Evolutionary conservation across 208 protist species (phyloP).

Genomic region (Angomonas desouzai): DNA sequence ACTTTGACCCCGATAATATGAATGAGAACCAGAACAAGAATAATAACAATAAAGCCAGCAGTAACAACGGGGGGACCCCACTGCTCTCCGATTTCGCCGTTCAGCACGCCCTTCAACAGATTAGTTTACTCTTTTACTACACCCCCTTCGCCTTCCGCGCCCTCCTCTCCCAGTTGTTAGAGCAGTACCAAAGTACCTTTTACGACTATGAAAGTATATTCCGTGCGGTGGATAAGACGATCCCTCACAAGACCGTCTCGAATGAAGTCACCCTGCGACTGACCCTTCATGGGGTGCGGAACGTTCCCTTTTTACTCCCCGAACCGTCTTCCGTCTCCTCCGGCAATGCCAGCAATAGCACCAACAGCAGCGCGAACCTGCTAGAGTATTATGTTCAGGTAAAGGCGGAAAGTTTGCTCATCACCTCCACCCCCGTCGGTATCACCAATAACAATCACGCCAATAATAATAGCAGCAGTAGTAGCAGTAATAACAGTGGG

Average conservation of each 20-base stretch:
- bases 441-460: neutral
- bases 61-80: neutral
- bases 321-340: neutral
- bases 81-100: slow-evolving; percentile 4
- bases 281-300: slow-evolving; percentile 36
- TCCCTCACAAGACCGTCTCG: slow-evolving; percentile 21
- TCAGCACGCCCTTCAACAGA: neutral
- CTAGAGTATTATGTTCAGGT: neutral
- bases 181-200: slow-evolving; percentile 9
- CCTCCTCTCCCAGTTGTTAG: slow-evolving; percentile 5
- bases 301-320: slow-evolving; percentile 11
- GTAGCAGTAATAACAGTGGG: neutral
- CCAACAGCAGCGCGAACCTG: neutral
- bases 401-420: neutral
- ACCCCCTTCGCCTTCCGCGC: neutral
- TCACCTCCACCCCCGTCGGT: slow-evolving; percentile 3
- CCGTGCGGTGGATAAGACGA: slow-evolving; percentile 35
- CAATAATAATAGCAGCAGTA: neutral
- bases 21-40: neutral
- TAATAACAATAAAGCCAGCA: neutral
- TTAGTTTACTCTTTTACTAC: neutral
- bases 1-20: neutral
- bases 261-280: slow-evolving; percentile 28
- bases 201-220: slow-evolving; percentile 48
- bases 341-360: neutral